Base-by-base conservation (phyloP, 768 basidiomycete species). In the Hypholoma sublateritium region DNA sequence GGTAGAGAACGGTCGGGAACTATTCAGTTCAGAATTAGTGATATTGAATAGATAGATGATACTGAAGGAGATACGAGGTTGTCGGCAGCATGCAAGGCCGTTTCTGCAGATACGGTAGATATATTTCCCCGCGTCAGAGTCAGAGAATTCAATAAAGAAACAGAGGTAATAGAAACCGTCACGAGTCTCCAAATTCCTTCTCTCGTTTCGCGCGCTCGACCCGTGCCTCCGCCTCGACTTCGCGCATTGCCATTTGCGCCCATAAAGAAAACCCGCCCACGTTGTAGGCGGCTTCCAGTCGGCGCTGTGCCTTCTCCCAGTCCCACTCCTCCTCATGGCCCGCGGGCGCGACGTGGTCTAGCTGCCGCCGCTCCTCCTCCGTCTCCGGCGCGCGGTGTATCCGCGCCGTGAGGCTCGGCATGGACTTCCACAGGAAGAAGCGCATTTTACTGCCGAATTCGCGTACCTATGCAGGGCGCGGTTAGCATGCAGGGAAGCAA, bases 391-490 rank as follows among this genome's bases (percentile, higher is more conserved):
- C 64, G 24, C 82, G 76, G 53, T 85, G 78, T 58, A 88, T 85
- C 25, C 78, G 76, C 0, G 77, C 69, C 0, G 79, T 75, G 13
- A 89, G 70, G 17, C 69, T 65, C 0, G 86, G 84, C 65, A 85
- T 73, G n/a, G 72, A 65, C 0, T 70, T 66, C 43, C 76, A 73
- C 5, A 89, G 67, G 1, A 77, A 65, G 4, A 62, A 56, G 9
- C 86, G 84, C 83, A 87, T 85, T 46, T 74, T 70, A 8, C 75
- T 69, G 1, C 83, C 83, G 60, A 90, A 89, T 53, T 88, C 82
- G 44, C 78, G 69, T 1, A 80, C 82, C 84, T 87, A 37, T 24
- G 6, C 14, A 47, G 58, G 53, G 47, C 47, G 50, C 19, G 8
- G 37, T 43, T 11, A 22, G 44, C 19, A n/a, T 17, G 14, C 9